Base-by-base conservation (phyloP, 2,329 filamentous ascomycete species). In the Escovopsis sp. region DNA sequence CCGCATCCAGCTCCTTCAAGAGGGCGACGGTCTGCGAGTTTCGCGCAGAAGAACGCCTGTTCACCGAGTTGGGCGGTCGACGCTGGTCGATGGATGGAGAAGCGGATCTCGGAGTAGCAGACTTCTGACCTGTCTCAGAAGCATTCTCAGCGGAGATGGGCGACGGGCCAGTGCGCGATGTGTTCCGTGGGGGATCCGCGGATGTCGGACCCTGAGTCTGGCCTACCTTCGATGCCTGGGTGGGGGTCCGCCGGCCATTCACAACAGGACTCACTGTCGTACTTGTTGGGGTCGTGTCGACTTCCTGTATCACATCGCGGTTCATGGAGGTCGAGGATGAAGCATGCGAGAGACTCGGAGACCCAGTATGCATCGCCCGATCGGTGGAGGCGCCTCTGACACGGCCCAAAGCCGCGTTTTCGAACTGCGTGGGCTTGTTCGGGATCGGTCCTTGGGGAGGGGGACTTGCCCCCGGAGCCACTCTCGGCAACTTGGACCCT, bases 1-100 rank as follows among this genome's bases (percentile, higher is more conserved):
- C 71, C 8, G 76, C 68, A 52, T 98, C 88, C 2, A 98, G 66
- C 52, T 98, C 90, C 52, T 90, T 88, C 12, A 84, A 66, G 11
- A 94, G 57, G 0, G 81, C 76, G 42, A 83, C 79, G 1, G 79
- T 79, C 45, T 79, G 75, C 7, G 72, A 66, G 49, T 76, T 70
- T 53, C 70, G 54, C 43, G 70, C 60, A 39, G 80, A 68, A 40
- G 78, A 62, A 53, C 75, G 59, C 49, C 79, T 56, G 46, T 64
- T 56, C 46, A 81, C 46, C 42, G 75, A 60, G 56, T 75, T 69
- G 57, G 72, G 68, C 26, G 61, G 49, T 51, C 76, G 66, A 37
- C 73, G 60, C 5, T 61, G 61, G 1, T 72, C 70, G 2, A 71
- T 68, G 3, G 72, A 72, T 3, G 73, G 72, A 8, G 74, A 78